phyloP scores from a whole-genome alignment of 208 protist species.

The Trypanosoma avium region DNA sequence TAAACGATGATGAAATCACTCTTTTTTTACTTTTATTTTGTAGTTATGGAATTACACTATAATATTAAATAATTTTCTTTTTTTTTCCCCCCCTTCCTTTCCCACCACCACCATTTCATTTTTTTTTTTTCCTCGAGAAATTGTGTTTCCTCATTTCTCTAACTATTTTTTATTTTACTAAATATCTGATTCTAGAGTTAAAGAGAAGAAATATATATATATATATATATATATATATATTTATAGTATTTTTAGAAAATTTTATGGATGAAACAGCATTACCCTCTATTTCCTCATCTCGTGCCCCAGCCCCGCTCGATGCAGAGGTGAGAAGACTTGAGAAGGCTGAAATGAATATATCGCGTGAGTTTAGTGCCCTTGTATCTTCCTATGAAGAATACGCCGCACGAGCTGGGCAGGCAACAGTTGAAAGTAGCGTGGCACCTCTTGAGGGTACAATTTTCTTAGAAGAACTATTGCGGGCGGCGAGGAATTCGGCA shows the following conservation, averaged over 20 bases:
- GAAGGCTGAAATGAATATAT: background rate
- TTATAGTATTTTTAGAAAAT: too few relatives aligned
- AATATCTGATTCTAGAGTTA: too few relatives aligned
- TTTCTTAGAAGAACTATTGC: slow-evolving; percentile 11
- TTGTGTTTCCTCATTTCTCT: too few relatives aligned
- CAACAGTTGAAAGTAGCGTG: slow-evolving; percentile 9
- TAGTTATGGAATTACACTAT: too few relatives aligned
- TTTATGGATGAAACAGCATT: background rate
- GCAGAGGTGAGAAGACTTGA: slow-evolving; percentile 2
- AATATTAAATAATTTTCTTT: too few relatives aligned
- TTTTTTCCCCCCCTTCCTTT: too few relatives aligned
- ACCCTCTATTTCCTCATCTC: background rate
- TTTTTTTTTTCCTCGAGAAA: too few relatives aligned
- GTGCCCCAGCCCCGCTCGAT: background rate
- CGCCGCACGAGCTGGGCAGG: background rate
- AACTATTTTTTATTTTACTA: too few relatives aligned
- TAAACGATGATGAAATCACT: background rate
- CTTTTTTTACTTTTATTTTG: too few relatives aligned
- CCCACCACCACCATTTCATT: too few relatives aligned
- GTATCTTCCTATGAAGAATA: slow-evolving; percentile 5
- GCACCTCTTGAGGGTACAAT: background rate
- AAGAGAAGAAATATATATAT: too few relatives aligned
- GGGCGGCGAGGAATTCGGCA: slow-evolving; percentile 6
- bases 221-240: too few relatives aligned
- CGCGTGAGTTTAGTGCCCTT: background rate